Conservation (phyloP, 2,329 filamentous ascomycete species). For the Raffaelea albimanens region DNA sequence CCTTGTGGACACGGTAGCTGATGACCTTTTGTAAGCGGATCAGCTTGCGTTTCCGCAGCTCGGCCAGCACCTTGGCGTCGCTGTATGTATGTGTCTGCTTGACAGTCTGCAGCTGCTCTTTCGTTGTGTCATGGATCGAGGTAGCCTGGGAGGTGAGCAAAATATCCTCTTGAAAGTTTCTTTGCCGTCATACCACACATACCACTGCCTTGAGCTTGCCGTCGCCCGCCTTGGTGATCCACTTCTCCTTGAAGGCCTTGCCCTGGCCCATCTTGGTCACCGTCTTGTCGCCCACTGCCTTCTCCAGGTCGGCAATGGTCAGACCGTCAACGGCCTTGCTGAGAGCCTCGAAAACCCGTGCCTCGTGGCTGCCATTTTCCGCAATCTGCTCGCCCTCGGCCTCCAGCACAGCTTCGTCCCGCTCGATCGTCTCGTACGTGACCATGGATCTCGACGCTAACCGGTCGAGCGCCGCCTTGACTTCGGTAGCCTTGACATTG, state of each 20-base stretch:
- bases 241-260: constrained; percentile 80
- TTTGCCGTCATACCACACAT: no score
- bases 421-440: constrained; percentile 72
- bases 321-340: constrained; percentile 67
- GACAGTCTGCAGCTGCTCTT: constrained; percentile 65
- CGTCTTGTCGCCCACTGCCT: constrained; percentile 61
- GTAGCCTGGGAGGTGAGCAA: constrained; percentile 42
- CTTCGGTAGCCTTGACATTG: constrained; percentile 49
- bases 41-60: constrained; percentile 88
- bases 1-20: constrained; percentile 75
- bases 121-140: constrained; percentile 70
- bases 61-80: constrained; percentile 67
- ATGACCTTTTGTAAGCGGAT: constrained; percentile 76
- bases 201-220: constrained; percentile 42
- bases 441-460: constrained; percentile 80
- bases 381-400: constrained; percentile 64
- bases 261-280: constrained; percentile 80
- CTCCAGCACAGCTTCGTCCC: constrained; percentile 68
- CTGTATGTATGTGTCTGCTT: constrained; percentile 55
- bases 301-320: constrained; percentile 65
- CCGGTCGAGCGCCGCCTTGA: constrained; percentile 85
- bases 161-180: no score
- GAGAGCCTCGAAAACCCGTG: constrained; percentile 70
- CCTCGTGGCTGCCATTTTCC: constrained; percentile 70
- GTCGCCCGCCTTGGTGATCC: constrained; percentile 53